Percentiles rank a stretch among this genome's conserved stretches.
phyloP scores from a whole-genome alignment of 371 early-diverging fungal genomes.

The Circinella minor region DNA sequence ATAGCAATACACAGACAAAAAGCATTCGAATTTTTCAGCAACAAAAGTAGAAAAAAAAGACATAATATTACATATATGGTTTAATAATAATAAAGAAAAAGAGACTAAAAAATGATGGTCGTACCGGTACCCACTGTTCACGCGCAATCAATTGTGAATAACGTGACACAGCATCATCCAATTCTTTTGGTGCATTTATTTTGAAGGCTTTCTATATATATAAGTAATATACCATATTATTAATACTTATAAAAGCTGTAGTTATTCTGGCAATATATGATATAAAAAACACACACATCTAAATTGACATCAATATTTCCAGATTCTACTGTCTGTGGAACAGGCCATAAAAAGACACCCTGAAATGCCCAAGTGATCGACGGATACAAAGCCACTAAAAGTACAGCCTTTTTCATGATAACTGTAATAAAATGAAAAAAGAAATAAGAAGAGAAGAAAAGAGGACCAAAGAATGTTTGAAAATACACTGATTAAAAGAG shows the following conservation, averaged over 20 bases:
- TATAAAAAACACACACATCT: conserved; percentile 23
- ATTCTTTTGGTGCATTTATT: conserved; percentile 29
- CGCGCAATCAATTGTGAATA: conserved; percentile 34
- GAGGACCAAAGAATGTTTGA: no score
- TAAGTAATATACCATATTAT: neutral
- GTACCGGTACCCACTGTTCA: conserved; percentile 50
- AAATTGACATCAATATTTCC: conserved; percentile 29
- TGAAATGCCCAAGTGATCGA: conserved; percentile 19
- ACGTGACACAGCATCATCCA: conserved; percentile 40
- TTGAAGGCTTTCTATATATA: conserved; percentile 24
- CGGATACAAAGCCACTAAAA: neutral
- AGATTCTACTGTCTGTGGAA: conserved; percentile 32
- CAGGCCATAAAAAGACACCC: conserved; percentile 32
- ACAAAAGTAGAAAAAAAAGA: no score
- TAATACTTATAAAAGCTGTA: neutral
- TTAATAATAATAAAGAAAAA: neutral
- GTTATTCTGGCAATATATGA: neutral
- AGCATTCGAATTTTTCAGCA: no score
- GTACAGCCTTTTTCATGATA: neutral
- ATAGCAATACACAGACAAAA: neutral
- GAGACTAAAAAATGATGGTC: neutral
- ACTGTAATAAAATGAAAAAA: no score
- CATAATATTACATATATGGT: no score
- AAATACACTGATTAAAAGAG: no score
- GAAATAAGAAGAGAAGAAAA: no score